These are phyloP conservation scores for Cordyceps cicadae DNA, from an alignment of 2,329 filamentous ascomycete species.

Conservation along the genomic window DNA sequence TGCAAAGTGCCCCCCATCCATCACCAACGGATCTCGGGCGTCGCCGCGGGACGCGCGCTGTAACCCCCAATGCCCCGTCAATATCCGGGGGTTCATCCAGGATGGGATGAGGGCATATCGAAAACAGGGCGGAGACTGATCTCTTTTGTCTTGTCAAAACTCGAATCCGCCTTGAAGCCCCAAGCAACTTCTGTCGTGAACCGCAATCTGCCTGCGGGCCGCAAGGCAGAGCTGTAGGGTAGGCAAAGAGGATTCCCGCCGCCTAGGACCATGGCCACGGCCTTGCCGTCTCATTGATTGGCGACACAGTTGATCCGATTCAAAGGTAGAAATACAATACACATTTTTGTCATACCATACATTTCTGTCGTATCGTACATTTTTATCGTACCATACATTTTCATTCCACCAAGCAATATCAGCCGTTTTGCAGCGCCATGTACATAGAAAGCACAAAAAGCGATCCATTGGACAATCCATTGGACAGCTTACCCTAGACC, in stretches of 20 bases:
- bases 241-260: too few relatives aligned
- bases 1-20: background rate
- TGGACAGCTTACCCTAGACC: background rate
- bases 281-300: too few relatives aligned
- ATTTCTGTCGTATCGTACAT: background rate
- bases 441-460: background rate
- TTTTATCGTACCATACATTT: background rate
- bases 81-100: background rate
- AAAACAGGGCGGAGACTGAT: background rate
- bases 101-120: background rate
- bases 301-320: background rate
- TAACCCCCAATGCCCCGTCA: background rate
- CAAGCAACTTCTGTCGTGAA: too few relatives aligned
- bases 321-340: too few relatives aligned
- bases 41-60: constrained; percentile 2
- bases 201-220: too few relatives aligned
- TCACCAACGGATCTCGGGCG: background rate
- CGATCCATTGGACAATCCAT: background rate
- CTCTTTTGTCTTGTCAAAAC: too few relatives aligned
- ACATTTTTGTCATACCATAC: background rate
- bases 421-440: background rate
- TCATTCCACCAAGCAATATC: background rate
- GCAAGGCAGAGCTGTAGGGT: background rate
- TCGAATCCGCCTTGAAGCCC: too few relatives aligned
- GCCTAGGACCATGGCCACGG: too few relatives aligned